phyloP scores from a whole-genome alignment of 257 asterid species.

The Jasminum sambac region DNA sequence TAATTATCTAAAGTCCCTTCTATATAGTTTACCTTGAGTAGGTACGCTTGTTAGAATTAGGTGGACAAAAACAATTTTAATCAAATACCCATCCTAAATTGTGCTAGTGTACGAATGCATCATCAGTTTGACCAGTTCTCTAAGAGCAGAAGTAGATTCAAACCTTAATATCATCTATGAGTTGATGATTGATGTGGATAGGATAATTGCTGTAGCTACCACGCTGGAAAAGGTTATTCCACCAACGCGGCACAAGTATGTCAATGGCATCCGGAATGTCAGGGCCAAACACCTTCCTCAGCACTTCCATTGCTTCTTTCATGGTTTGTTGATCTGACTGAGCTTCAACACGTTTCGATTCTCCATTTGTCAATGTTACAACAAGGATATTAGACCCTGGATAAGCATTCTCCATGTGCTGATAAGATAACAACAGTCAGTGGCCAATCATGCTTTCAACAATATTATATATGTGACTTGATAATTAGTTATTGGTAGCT shows the following conservation, averaged over 20 bases:
- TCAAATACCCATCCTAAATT: neutral
- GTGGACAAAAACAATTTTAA: neutral
- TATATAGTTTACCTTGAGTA: neutral
- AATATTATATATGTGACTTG: neutral
- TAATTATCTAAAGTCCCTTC: neutral
- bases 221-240: conserved; percentile 87
- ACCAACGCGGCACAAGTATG: conserved; percentile 92
- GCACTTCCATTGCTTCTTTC: conserved; percentile 87
- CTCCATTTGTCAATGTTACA: conserved; percentile 87
- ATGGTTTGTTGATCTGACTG: conserved; percentile 75
- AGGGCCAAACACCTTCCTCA: conserved; percentile 80
- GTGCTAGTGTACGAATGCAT: neutral
- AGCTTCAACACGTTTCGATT: conserved; percentile 82
- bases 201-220: conserved; percentile 96
- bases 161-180: conserved; percentile 70
- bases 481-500: conserved; percentile 1
- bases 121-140: neutral
- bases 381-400: conserved; percentile 89
- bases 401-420: conserved; percentile 98
- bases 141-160: conserved; percentile 3
- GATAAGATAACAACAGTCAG: conserved; percentile 31
- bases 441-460: conserved; percentile 17
- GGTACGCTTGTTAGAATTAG: neutral
- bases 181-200: conserved; percentile 54
- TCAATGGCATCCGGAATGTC: conserved; percentile 69